Evolutionary conservation across 345 rosid genomes (phyloP).

Genomic region (Acer campestre): DNA sequence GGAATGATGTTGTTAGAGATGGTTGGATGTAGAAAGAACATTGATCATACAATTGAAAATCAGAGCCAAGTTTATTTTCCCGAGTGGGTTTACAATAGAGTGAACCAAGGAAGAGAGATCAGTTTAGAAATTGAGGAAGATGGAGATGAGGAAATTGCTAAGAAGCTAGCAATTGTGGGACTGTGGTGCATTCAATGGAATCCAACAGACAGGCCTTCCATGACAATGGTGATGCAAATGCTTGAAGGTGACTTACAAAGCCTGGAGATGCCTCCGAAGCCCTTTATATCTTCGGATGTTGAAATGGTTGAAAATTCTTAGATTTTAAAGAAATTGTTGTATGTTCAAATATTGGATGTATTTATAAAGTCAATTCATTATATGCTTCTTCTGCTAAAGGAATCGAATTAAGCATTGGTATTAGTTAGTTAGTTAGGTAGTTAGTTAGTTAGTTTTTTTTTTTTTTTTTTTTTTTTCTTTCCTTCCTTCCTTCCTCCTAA

Average conservation of each 20-base stretch:
- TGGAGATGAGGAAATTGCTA: background rate
- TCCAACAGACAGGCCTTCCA: slow-evolving; percentile 8
- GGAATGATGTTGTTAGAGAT: slow-evolving; percentile 21
- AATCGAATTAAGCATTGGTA: no score
- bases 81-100: slow-evolving; percentile 14
- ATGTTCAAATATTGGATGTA: background rate
- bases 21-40: slow-evolving; percentile 8
- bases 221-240: slow-evolving; percentile 15
- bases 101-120: background rate
- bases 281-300: background rate
- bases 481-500: no score
- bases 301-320: slow-evolving; percentile 1
- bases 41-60: background rate
- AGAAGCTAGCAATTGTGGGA: slow-evolving; percentile 12
- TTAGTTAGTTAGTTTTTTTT: no score
- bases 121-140: background rate
- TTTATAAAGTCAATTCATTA: no score
- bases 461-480: no score
- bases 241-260: slow-evolving; percentile 8
- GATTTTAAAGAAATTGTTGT: no score
- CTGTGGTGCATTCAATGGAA: slow-evolving; percentile 8
- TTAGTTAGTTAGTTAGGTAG: no score
- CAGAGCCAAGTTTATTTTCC: slow-evolving; percentile 15
- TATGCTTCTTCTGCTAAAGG: no score
- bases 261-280: slow-evolving; percentile 7